Base-by-base conservation (phyloP, 495 filamentous ascomycete genomes). In the Cercophora scortea region DNA sequence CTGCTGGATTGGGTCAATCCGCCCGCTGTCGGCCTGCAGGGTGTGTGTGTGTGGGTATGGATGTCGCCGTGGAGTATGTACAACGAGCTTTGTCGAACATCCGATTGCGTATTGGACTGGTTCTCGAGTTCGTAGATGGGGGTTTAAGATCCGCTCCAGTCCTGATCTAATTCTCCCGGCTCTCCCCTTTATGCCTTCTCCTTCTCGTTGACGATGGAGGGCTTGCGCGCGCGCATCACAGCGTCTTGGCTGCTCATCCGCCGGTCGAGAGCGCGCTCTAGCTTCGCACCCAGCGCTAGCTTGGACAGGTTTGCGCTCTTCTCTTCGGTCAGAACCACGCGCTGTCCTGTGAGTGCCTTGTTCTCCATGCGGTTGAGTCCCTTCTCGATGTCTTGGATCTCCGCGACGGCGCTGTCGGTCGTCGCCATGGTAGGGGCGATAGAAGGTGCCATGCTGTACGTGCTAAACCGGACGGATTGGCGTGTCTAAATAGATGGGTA, bases 191-290 rank as follows among this genome's bases (percentile, higher is more conserved):
- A 62, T 0, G 43, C 44, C 46, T 64, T 67, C 45, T 63, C 64
- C 54, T 73, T 74, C 45, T 48, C 45, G 45, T 38, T 48, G 45
- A 38, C 9, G 3, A 64, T 68, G 46, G 60, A 67, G 51, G 69
- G 71, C 61, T 71, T 72, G 44, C 72, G 67, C 45, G 72, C 70
- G 46, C 84, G 81, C 80, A 94, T 92, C 51, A 88, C 83, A 43
- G 93, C 94, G 68, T 98, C 93, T 66, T 98, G 93, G 60, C 86
- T 68, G 19, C 79, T 85, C 90, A 97, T 94, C 59, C 93, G 81
- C 60, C 93, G 76, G 50, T 83, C 88, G 38, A 98, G 81, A 11
- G 93, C 93, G 39, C 93, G 84, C 65, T 98, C 93, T 40, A 97
- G 79, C 71, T 96, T 97, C 39, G 93, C 92, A 42, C 90, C 87